Evolutionary conservation across 139 green algal genomes (phyloP), one percentile per base, ranked within the genome.

Genomic region (Parachlorella kessleri): DNA sequence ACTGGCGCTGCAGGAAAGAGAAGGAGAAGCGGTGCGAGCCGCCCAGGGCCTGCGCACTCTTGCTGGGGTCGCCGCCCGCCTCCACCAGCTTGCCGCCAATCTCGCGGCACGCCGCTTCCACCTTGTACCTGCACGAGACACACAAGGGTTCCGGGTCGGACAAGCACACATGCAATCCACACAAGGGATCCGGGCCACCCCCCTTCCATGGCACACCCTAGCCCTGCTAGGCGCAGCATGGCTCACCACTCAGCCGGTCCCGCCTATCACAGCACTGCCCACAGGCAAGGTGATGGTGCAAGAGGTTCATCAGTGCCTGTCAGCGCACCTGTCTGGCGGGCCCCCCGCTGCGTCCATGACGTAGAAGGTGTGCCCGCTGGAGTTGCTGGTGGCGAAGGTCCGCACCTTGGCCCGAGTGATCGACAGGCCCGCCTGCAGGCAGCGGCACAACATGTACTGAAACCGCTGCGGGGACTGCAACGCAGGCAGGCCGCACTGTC

Each of bases 351-450:
- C 77, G 53, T 81, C 76, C 85, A 90, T 92, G 30, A 92, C 84
- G 53, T 91, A 92, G 36, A 92, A 88, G 35, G 88, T 92, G 81
- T 92, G 88, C 8, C 84, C 86, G 66, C 64, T 78, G 70, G 32
- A 77, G 32, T 83, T 82, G 75, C 71, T 81, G 21, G 79, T 79
- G 35, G 84, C 84, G 70, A 81, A 88, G 36, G 90, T 89, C 8
- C 80, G 75, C n/a, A 88, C 88, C 80, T 91, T 91, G 53, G 88
- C 88, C 7, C 88, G 84, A 8, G 82, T 91, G 67, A 93, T 68
- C 36, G 80, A 73, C 30, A 92, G 73, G n/a, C 75, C 69, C 36
- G 79, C 73, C 66, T 76, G 37, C 67, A 40, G n/a, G 67, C 38
- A 55, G 41, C 53, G 3, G 70, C 48, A 59, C 48, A 59, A 59